Base-by-base conservation (phyloP, 345 rosid genomes). In the Populus davidiana region DNA sequence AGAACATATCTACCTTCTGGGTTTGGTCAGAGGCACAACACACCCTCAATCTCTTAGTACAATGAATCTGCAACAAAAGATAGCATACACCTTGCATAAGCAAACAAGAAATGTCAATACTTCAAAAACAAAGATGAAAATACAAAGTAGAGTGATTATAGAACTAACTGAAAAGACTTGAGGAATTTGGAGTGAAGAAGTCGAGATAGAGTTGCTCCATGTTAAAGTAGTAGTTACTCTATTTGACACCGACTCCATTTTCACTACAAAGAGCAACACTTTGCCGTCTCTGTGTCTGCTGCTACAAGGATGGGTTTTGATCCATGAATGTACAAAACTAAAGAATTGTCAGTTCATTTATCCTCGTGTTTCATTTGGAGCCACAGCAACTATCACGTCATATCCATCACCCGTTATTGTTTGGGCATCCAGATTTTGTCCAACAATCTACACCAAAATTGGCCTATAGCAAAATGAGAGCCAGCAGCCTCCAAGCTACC, bases 191-290 rank as follows among this genome's bases (percentile, higher is more conserved):
- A 85, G 80, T 38, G 86, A 75, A 12, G 75, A 16, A 69, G 89
- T 81, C 79, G 93, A 85, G 67, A 87, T 33, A 67, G 91, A 85
- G 67, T 79, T 84, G n/a, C 85, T 81, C 91, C 89, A 85, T 52
- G 94, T 87, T 52, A 91, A 84, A 71, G 90, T 72, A 39, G 86
- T 74, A 39, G 86, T 20, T 25, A 16, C 78, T 79, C 82, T 75
- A 88, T 86, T 54, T 69, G 78, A 68, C 44, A 74, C 80, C 23
- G 21, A 5, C 81, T 87, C 89, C 90, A 88, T 88, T 79, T 39
- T 31, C 0, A 17, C 49, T 44, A 65, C 10, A 9, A 7, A 6
- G 2, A 35, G 43, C 73, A 41, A 16, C 33, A 41, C 47, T 35
- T 47, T 21, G 70, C 47, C 23, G 9, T 75, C 33, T 16, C 35